Percentiles rank a stretch among this genome's conserved stretches.
phyloP scores from a whole-genome alignment of 805 yeast genomes.

The Kuraishia capsulata region DNA sequence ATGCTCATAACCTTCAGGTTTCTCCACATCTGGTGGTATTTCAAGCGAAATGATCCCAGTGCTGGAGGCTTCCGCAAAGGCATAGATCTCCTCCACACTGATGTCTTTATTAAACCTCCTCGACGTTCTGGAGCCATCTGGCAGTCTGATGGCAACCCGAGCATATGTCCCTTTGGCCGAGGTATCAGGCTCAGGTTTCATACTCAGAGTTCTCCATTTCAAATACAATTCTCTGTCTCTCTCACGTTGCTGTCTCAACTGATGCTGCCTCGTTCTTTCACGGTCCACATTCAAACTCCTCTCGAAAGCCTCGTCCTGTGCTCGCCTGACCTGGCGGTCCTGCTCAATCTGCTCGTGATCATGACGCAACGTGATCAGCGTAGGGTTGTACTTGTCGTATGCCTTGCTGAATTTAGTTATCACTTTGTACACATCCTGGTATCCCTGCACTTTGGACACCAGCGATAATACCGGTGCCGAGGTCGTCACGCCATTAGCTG shows the following conservation, averaged over 20 bases:
- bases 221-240: slow-evolving; percentile 29
- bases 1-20: slow-evolving; percentile 33
- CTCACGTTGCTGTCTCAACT: slow-evolving; percentile 7
- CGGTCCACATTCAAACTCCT: slow-evolving; percentile 63
- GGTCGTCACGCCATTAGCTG: slow-evolving; percentile 46
- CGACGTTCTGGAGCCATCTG: slow-evolving; percentile 50
- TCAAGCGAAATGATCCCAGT: slow-evolving; percentile 16
- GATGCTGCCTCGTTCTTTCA: slow-evolving; percentile 30
- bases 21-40: slow-evolving; percentile 12
- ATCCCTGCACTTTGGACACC: slow-evolving; percentile 57
- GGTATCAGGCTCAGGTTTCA: slow-evolving; percentile 11
- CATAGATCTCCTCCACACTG: slow-evolving; percentile 56
- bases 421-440: slow-evolving; percentile 24
- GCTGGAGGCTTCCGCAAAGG: slow-evolving; percentile 51
- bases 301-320: slow-evolving; percentile 74
- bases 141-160: slow-evolving; percentile 61
- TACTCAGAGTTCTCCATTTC: slow-evolving; percentile 31
- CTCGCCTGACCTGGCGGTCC: slow-evolving; percentile 36
- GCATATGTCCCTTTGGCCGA: slow-evolving; percentile 26
- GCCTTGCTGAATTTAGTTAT: slow-evolving; percentile 25
- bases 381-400: slow-evolving; percentile 47
- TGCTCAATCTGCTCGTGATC: slow-evolving; percentile 46
- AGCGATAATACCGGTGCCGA: slow-evolving; percentile 50
- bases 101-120: slow-evolving; percentile 36
- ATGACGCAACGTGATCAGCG: slow-evolving; percentile 47